These are phyloP conservation scores for Backusella luteola DNA, from an alignment of 192 early-diverging fungal genomes.

Conservation along the genomic window DNA sequence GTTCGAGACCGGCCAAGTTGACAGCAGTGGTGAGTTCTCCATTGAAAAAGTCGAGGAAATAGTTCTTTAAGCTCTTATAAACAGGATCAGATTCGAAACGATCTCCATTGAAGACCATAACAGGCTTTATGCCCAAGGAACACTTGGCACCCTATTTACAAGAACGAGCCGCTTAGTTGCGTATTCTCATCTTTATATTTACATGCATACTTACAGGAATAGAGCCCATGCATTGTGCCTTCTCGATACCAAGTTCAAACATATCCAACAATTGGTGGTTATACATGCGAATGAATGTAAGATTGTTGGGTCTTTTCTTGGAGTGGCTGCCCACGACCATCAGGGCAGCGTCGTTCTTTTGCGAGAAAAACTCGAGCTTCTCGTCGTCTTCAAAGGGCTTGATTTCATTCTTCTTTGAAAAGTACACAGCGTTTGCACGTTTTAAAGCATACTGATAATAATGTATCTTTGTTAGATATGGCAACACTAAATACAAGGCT, in stretches of 20 bases:
- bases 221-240: constrained; percentile 64
- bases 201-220: constrained; percentile 44
- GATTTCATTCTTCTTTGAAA: constrained; percentile 93
- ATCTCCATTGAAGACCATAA: constrained; percentile 90
- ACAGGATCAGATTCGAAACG: constrained; percentile 71
- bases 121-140: constrained; percentile 84
- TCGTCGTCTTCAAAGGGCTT: constrained; percentile 95
- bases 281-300: constrained; percentile 89
- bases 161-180: not conserved
- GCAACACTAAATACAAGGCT: not conserved
- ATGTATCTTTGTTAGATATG: not conserved
- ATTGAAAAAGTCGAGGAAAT: constrained; percentile 88
- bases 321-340: constrained; percentile 89
- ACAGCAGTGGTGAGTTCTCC: constrained; percentile 76
- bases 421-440: constrained; percentile 85
- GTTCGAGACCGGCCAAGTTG: constrained; percentile 84
- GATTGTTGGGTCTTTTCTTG: constrained; percentile 96
- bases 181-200: too few species aligned
- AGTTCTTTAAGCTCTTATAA: constrained; percentile 75
- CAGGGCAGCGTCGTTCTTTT: constrained; percentile 93
- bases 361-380: constrained; percentile 89
- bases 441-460: constrained; percentile 73
- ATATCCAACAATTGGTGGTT: constrained; percentile 94
- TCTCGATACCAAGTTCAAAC: constrained; percentile 88
- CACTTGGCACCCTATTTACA: constrained; percentile 58